Conservation (phyloP, 306 rosid species). For the Rubus idaeus region DNA sequence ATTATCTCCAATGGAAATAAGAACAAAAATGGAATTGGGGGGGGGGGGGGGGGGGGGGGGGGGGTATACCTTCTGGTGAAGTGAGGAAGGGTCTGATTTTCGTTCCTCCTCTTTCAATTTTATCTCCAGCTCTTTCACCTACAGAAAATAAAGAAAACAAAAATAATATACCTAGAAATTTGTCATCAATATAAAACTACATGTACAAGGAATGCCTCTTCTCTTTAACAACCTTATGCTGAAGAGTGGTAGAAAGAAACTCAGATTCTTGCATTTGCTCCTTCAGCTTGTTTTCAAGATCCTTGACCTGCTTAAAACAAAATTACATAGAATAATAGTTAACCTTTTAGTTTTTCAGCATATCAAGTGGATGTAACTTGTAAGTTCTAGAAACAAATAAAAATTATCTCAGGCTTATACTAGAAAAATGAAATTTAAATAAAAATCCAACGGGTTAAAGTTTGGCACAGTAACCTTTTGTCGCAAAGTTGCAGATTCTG, state of each 20-base stretch:
- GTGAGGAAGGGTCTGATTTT: slow-evolving; percentile 41
- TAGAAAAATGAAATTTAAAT: slow-evolving; percentile 4
- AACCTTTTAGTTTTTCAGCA: slow-evolving; percentile 12
- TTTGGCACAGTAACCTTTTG: slow-evolving; percentile 53
- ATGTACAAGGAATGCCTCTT: neutral
- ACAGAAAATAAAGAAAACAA: slow-evolving; percentile 22
- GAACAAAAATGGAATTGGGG: neutral
- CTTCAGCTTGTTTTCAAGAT: slow-evolving; percentile 61
- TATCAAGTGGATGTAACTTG: neutral
- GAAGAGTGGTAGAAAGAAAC: slow-evolving; percentile 50
- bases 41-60: too few species aligned
- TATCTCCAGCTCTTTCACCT: slow-evolving; percentile 70
- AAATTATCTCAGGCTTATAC: neutral
- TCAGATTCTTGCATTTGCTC: slow-evolving; percentile 67
- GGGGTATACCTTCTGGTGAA: slow-evolving; percentile 72
- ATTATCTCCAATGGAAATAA: neutral
- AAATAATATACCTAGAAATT: slow-evolving; percentile 9
- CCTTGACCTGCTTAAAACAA: slow-evolving; percentile 55
- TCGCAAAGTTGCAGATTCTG: slow-evolving; percentile 54
- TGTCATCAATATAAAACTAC: slow-evolving; percentile 6
- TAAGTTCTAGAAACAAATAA: neutral
- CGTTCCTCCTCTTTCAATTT: slow-evolving; percentile 68
- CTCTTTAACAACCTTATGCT: slow-evolving; percentile 58
- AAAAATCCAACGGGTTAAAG: slow-evolving; percentile 5
- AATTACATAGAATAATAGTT: neutral